Conservation (phyloP, 1,284 basidiomycete genomes). For the Megacollybia platyphylla region DNA sequence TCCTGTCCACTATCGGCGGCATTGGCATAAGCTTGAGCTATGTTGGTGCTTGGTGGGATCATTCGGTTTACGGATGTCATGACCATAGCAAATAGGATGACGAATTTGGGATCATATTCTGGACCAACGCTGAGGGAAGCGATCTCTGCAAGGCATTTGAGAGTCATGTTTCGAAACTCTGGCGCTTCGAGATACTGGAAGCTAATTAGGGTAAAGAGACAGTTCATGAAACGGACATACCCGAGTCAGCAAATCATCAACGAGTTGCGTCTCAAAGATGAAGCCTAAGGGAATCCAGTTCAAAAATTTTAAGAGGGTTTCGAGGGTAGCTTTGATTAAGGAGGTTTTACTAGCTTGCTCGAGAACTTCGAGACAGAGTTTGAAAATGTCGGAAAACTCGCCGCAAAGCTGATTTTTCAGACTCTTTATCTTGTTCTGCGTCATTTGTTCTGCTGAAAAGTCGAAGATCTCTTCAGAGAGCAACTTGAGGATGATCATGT, state of each 20-base stretch:
- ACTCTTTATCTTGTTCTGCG: constrained; percentile 94
- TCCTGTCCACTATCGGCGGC: constrained; percentile 93
- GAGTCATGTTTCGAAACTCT: constrained; percentile 95
- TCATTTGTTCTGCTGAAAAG: constrained; percentile 98
- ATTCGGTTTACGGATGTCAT: constrained; percentile 96
- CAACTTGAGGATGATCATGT: constrained; percentile 98
- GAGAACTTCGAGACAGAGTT: constrained; percentile 89
- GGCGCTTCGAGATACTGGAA: constrained; percentile 88
- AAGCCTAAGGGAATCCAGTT: constrained; percentile 99
- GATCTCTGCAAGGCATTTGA: constrained; percentile 98
- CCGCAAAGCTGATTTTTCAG: constrained; percentile 97
- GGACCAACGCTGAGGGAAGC: constrained; percentile 90
- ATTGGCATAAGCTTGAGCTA: constrained; percentile 85
- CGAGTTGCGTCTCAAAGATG: constrained; percentile 98
- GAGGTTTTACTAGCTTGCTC: constrained; percentile 97
- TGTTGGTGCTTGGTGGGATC: constrained; percentile 95
- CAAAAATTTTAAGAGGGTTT: constrained; percentile 91
- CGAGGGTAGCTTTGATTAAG: constrained; percentile 90
- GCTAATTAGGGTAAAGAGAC: constrained; percentile 2
- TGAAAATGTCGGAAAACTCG: constrained; percentile 95
- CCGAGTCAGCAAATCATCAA: constrained; percentile 84
- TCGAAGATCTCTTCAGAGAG: constrained; percentile 99
- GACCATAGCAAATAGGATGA: constrained; percentile 94
- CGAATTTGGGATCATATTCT: constrained; percentile 98
- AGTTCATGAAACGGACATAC: constrained; percentile 31